Evolutionary conservation across 306 rosid genomes (phyloP).

Genomic region (Cucumis sativus): Cucumber_9930_V3 NC_026655.2:1485501-1486000

Average conservation of each 20-base stretch:
- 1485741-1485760: background rate
- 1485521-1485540: background rate
- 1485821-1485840: constrained; percentile 5
- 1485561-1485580: background rate
- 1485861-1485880: background rate
- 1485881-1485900: background rate
- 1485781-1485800: constrained; percentile 7
- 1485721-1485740: constrained; percentile 7
- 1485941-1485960: background rate
- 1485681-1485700: background rate
- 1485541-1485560: constrained; percentile 3
- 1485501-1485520: background rate
- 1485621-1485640: background rate
- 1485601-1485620: background rate
- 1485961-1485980: background rate
- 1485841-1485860: constrained; percentile 6
- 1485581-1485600: constrained; percentile 9
- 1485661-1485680: background rate
- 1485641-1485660: constrained; percentile 12
- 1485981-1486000: background rate
- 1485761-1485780: constrained; percentile 6
- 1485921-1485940: background rate
- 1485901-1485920: background rate
- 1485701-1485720: constrained; percentile 7
- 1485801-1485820: constrained; percentile 2